Conservation (phyloP, 2,329 filamentous ascomycete species). For the Penicillium sp. region DNA sequence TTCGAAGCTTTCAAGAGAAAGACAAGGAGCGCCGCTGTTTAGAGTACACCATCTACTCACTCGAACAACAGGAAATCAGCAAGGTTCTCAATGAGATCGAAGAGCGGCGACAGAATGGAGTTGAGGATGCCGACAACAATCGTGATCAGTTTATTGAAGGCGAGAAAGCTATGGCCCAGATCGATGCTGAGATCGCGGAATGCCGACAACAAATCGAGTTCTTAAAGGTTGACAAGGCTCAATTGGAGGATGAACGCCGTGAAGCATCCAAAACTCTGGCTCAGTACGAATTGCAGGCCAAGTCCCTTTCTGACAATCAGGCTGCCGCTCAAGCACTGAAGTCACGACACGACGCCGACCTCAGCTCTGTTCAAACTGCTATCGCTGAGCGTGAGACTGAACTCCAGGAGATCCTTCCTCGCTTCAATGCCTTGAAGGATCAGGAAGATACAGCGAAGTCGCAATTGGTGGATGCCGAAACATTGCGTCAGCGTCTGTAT, state of each 20-base stretch:
- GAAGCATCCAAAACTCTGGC: slow-evolving; percentile 76
- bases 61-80: slow-evolving; percentile 76
- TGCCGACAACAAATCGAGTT: slow-evolving; percentile 80
- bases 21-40: slow-evolving; percentile 87
- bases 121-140: slow-evolving; percentile 79
- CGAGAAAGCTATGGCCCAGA: slow-evolving; percentile 71
- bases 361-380: slow-evolving; percentile 67
- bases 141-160: slow-evolving; percentile 71
- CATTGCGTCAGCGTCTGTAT: slow-evolving; percentile 71
- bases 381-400: slow-evolving; percentile 75
- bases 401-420: slow-evolving; percentile 68
- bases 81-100: slow-evolving; percentile 79
- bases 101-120: slow-evolving; percentile 71
- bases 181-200: slow-evolving; percentile 75
- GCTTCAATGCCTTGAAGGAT: slow-evolving; percentile 68
- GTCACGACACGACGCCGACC: slow-evolving; percentile 65
- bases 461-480: slow-evolving; percentile 72
- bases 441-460: slow-evolving; percentile 68
- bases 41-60: slow-evolving; percentile 90
- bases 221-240: slow-evolving; percentile 75
- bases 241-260: slow-evolving; percentile 84
- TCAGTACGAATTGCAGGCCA: slow-evolving; percentile 80
- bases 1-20: slow-evolving; percentile 90
- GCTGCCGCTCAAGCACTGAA: slow-evolving; percentile 70
- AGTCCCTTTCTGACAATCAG: slow-evolving; percentile 77